These are phyloP conservation scores for Mortierella claussenii DNA, from an alignment of 192 early-diverging fungal genomes.

Conservation along the genomic window DNA sequence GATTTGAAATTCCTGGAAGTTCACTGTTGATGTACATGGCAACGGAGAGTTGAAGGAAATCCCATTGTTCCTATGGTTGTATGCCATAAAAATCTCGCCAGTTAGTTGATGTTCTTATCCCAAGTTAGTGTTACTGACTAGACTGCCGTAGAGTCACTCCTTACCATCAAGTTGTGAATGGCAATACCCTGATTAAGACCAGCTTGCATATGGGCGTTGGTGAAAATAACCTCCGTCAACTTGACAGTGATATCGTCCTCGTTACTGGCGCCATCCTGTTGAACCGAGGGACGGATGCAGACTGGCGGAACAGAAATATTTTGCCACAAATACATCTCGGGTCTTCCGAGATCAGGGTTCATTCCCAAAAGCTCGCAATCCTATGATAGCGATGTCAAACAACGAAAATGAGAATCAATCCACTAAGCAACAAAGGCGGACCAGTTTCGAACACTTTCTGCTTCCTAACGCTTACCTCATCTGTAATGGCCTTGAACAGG, in stretches of 20 bases:
- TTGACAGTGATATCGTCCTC: constrained; percentile 98
- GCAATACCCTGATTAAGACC: constrained; percentile 70
- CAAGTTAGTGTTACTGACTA: too few species aligned
- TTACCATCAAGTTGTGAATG: constrained; percentile 74
- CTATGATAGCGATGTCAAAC: constrained; percentile 28
- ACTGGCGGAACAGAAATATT: constrained; percentile 95
- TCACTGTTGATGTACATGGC: constrained; percentile 99
- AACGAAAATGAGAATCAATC: too few species aligned
- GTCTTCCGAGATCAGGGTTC: constrained; percentile 84
- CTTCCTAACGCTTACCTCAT: constrained; percentile 65
- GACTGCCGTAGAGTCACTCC: not conserved
- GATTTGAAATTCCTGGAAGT: constrained; percentile 86
- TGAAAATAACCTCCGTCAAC: constrained; percentile 92
- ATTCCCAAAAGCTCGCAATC: constrained; percentile 97
- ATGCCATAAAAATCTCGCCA: too few species aligned
- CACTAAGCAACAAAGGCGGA: too few species aligned
- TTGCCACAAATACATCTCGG: constrained; percentile 95
- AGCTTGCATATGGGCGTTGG: constrained; percentile 82
- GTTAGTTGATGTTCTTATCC: too few species aligned
- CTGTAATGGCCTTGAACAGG: constrained; percentile 86
- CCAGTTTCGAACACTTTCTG: too few species aligned
- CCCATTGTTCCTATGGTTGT: constrained; percentile 97
- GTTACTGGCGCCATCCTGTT: constrained; percentile 93
- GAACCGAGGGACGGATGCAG: constrained; percentile 94
- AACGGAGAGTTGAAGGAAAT: constrained; percentile 90